Evolutionary conservation across 2,329 filamentous ascomycete genomes (phyloP), one percentile per base, ranked within the genome.

Genomic region (Dothideomycetes sp.): DNA sequence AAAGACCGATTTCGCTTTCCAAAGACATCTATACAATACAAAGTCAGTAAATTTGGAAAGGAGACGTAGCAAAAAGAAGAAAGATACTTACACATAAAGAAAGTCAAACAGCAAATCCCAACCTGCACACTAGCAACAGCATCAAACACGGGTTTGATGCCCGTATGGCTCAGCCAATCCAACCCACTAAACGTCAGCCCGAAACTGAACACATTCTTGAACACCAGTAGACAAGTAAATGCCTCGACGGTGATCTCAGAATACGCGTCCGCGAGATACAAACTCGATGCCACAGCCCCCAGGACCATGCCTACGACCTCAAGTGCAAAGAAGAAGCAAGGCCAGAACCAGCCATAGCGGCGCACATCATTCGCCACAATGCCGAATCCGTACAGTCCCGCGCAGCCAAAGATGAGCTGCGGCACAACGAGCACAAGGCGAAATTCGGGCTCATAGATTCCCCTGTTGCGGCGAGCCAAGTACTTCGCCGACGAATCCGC

Each of bases 121-220:
- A 94, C 70, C 62, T 95, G 86, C 14, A 93, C 77, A 27, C 77
- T 81, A 2, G 76, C 79, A 34, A 94, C 72, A 15, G 75, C 71
- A 39, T 82, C 70, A 61, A 95, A 89, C 0, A 74, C 65, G 34
- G 72, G 69, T 44, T 77, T 73, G n/a, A 79, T 75, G 2, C 76
- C 76, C 7, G 57, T 55, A 1, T 63, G 48, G 8, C 81, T 69
- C 18, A 94, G 69, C 88, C 89, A 95, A 42, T 87, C 70, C 52
- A 85, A 94, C 1, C 85, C 86, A 49, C 76, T 81, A 57, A 80
- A 93, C 0, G 88, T 94, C 41, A 95, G 66, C 5, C 78, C 76
- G 52, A 93, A 95, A 46, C 80, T 84, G 64, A 95, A 94, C 46
- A 95, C 73, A 61, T 95, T 94, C 63, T 95, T 95, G 70, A 95